Conservation (phyloP, 2,329 filamentous ascomycete species). For the Hypoxylon sp. region DNA sequence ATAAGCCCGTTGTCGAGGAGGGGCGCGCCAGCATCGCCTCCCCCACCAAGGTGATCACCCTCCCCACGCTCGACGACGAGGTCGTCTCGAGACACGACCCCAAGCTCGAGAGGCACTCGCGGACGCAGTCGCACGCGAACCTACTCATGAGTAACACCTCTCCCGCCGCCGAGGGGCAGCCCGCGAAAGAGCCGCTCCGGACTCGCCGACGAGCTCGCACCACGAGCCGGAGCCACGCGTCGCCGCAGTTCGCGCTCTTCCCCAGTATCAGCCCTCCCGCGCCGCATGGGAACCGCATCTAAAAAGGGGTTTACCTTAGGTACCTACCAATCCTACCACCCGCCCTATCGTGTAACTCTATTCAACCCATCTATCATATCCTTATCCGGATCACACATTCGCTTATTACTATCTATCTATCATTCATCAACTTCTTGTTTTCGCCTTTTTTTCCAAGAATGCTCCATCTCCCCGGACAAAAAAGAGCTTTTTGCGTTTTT, state of each 20-base stretch:
- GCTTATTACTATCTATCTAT: slow-evolving; percentile 23
- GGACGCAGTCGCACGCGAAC: slow-evolving; percentile 49
- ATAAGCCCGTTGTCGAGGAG: slow-evolving; percentile 34
- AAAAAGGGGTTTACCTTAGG: background rate
- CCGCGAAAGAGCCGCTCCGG: slow-evolving; percentile 40
- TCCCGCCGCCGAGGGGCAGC: slow-evolving; percentile 30
- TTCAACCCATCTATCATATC: background rate
- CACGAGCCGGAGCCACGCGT: slow-evolving; percentile 48
- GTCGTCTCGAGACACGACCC: slow-evolving; percentile 27
- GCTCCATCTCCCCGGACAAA: slow-evolving; percentile 6
- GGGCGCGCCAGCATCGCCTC: slow-evolving; percentile 28
- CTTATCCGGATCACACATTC: slow-evolving; percentile 17
- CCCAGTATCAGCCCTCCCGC: slow-evolving; percentile 37
- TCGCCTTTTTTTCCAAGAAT: background rate
- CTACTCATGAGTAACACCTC: slow-evolving; percentile 40
- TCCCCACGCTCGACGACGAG: slow-evolving; percentile 31
- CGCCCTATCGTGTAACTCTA: background rate
- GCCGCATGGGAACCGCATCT: slow-evolving; percentile 27
- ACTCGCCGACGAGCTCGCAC: slow-evolving; percentile 50
- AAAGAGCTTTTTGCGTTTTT: slow-evolving; percentile 20
- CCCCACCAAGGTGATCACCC: slow-evolving; percentile 18
- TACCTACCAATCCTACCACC: background rate
- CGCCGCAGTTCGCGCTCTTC: slow-evolving; percentile 50
- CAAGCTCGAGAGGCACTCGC: slow-evolving; percentile 45
- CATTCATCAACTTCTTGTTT: slow-evolving; percentile 4